Percentiles rank a stretch among this genome's conserved stretches.
Evolutionary conservation across 495 filamentous ascomycete species (phyloP).

Genomic region (Penicillium psychrofluorescens): DNA sequence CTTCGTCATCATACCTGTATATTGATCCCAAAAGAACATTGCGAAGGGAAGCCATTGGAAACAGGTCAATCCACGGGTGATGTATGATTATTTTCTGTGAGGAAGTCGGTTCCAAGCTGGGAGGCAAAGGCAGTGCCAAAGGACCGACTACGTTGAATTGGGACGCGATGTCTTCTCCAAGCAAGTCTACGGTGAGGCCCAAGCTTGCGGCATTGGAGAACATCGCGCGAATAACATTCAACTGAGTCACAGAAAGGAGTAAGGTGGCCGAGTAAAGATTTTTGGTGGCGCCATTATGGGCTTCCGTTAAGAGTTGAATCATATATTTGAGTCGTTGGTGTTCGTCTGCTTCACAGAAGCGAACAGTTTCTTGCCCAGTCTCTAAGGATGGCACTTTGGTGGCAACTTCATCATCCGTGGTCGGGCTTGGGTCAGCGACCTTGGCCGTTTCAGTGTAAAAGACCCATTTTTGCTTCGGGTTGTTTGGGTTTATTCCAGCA

Average conservation of each 20-base stretch:
- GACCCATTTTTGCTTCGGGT: constrained; percentile 8
- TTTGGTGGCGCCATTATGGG: neutral
- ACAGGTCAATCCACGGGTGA: constrained; percentile 21
- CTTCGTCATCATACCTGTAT: constrained; percentile 11
- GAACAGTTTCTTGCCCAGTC: neutral
- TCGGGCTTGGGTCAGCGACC: neutral
- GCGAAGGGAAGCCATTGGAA: constrained; percentile 12
- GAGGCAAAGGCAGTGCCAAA: constrained; percentile 6
- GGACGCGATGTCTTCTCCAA: constrained; percentile 16
- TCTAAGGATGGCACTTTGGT: neutral
- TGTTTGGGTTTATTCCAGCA: neutral
- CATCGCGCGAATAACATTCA: constrained; percentile 9
- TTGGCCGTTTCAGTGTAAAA: constrained; percentile 9
- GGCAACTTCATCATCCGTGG: neutral
- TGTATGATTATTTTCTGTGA: constrained; percentile 13
- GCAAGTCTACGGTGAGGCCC: constrained; percentile 7
- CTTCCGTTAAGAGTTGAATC: neutral
- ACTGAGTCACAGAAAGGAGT: constrained; percentile 1
- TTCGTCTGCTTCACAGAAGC: too few species aligned
- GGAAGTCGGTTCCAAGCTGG: constrained; percentile 11
- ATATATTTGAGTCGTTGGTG: neutral
- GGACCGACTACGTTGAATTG: constrained; percentile 13
- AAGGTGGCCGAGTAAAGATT: neutral
- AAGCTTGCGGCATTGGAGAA: constrained; percentile 11
- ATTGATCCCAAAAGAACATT: constrained; percentile 2